Evolutionary conservation across 2,329 filamentous ascomycete genomes (phyloP), one percentile per base, ranked within the genome.

Genomic region (Scorias spongiosa): DNA sequence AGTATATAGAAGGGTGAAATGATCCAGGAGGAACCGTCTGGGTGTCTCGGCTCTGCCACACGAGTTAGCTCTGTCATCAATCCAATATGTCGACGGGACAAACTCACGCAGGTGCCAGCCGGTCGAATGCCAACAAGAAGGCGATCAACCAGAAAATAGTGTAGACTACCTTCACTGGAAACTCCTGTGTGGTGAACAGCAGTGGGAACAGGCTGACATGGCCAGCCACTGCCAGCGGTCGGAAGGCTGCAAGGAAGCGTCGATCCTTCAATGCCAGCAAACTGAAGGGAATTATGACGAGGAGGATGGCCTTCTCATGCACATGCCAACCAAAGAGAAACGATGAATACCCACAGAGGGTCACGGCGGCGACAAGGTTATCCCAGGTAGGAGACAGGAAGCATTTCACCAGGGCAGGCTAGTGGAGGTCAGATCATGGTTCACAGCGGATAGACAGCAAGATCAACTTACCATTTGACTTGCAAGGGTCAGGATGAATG

Each of bases 251-350:
- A 29, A 96, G 78, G 58, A 94, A 88, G 20, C 91, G 80, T 42
- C 91, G 78, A 61, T 96, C 88, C 60, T 82, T 83, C 42, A 96
- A 75, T 0, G 89, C 88, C 47, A 96, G 81, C 48, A 98, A 74
- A 53, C 84, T 93, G 69, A 96, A 96, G 0, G 91, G 91, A 41
- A 96, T 84, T 51, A 98, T 87, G 57, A 96, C 82, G 15, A 96
- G 75, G 17, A 98, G 74, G 45, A 98, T 84, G 1, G 91, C 91
- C 64, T 98, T 98, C 60, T 98, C 91, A 56, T 98, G 91, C 8
- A 98, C 91, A 58, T 98, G 91, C 87, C 89, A 98, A 45, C 91
- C 89, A 54, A 96, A 96, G 9, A 98, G 72, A 66, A 98, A 98
- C 0, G 89, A 95, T 0, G 89, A 84, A 59, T 95, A 98, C 46